Evolutionary conservation across 2,329 filamentous ascomycete genomes (phyloP).

Genomic region (Peltaster fructicola): DNA sequence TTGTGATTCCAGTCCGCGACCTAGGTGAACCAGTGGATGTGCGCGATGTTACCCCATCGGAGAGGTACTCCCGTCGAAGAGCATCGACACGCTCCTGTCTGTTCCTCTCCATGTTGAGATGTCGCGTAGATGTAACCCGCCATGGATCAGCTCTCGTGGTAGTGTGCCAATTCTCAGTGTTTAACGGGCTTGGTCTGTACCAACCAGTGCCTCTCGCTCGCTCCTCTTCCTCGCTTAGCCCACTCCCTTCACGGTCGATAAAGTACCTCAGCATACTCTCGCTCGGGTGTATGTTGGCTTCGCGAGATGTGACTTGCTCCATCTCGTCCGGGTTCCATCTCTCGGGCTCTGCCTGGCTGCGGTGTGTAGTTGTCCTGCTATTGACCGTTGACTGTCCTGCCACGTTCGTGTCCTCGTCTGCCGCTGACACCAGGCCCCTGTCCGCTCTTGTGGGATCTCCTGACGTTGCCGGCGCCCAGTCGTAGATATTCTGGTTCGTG

Average conservation of each 20-base stretch:
- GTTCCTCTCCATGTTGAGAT: conserved; percentile 6
- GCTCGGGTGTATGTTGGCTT: too few species aligned
- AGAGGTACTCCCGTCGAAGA: conserved; percentile 17
- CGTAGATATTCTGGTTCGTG: conserved; percentile 37
- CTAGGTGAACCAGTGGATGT: conserved; percentile 14
- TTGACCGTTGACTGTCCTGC: too few species aligned
- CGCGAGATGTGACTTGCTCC: too few species aligned
- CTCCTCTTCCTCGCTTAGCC: conserved; percentile 18
- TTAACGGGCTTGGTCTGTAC: conserved; percentile 11
- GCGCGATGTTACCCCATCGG: too few species aligned
- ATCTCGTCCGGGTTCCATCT: too few species aligned
- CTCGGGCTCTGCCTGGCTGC: too few species aligned
- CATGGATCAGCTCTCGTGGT: conserved; percentile 6
- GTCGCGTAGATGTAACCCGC: too few species aligned
- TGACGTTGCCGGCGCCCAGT: conserved; percentile 49
- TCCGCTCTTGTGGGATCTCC: too few species aligned
- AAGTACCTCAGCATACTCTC: conserved; percentile 24
- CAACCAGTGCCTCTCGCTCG: conserved; percentile 17
- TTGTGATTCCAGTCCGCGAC: too few species aligned
- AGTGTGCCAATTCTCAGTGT: conserved; percentile 10
- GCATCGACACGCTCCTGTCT: conserved; percentile 16
- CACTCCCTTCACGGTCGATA: conserved; percentile 21
- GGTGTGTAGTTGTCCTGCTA: too few species aligned
- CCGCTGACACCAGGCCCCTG: too few species aligned
- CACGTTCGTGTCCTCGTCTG: too few species aligned